A percentile compares a stretch with the other conserved stretches of the same genome.
Conservation (phyloP, 768 basidiomycete genomes). For the Rhizopogon vinicolor region DNA sequence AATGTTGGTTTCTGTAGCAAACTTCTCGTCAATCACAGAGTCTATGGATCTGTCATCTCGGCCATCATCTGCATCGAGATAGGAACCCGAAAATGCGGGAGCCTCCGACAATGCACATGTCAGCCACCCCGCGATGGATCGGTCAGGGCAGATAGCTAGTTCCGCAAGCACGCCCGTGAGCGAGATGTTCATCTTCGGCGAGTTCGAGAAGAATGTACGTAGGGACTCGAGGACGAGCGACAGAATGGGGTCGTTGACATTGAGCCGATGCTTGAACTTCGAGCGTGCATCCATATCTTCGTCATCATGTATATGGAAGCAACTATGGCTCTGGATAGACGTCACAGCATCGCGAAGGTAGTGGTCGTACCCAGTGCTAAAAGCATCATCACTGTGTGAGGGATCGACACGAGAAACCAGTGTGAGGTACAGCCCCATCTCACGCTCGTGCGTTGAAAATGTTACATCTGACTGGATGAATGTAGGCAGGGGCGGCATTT, state of each 20-base stretch:
- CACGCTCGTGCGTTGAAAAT: constrained; percentile 76
- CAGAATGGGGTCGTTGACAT: constrained; percentile 73
- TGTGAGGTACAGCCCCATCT: constrained; percentile 75
- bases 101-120: constrained; percentile 55
- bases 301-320: constrained; percentile 45
- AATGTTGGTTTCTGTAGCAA: constrained; percentile 50
- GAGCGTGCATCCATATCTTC: constrained; percentile 32
- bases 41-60: constrained; percentile 83
- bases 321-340: constrained; percentile 61
- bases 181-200: constrained; percentile 83
- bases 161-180: constrained; percentile 79
- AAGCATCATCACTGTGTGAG: constrained; percentile 59
- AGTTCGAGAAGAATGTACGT: constrained; percentile 77
- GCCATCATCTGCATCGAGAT: constrained; percentile 37
- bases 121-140: constrained; percentile 87
- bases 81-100: not conserved
- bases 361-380: constrained; percentile 83
- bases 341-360: constrained; percentile 75
- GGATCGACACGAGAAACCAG: constrained; percentile 78
- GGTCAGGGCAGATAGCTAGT: constrained; percentile 79
- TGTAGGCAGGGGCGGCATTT: constrained; percentile 23
- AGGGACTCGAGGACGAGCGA: constrained; percentile 66
- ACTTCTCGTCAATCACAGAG: constrained; percentile 61
- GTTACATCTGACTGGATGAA: constrained; percentile 69
- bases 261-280: constrained; percentile 67